Percentiles rank a stretch among this genome's conserved stretches.
Evolutionary conservation across 805 yeast genomes (phyloP).

Genomic region (Clavispora fructus): DNA sequence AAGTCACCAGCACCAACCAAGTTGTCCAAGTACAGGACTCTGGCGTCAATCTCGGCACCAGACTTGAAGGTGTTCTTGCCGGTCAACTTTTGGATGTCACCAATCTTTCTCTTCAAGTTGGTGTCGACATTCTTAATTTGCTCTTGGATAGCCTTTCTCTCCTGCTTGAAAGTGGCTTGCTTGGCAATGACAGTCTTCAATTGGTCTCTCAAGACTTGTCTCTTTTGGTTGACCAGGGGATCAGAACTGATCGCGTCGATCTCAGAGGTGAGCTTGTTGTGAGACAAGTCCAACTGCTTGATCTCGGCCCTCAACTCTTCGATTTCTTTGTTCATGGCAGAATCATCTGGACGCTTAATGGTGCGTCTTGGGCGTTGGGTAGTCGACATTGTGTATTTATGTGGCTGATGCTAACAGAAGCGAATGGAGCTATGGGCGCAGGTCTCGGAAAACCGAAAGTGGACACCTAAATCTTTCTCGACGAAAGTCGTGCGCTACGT

Average conservation of each 20-base stretch:
- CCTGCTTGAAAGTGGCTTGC: conserved; percentile 45
- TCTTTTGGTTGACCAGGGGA: conserved; percentile 25
- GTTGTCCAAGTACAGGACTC: conserved; percentile 62
- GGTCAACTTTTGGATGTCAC: conserved; percentile 67
- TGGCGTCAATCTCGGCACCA: conserved; percentile 63
- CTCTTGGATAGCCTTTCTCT: conserved; percentile 51
- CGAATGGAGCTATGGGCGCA: not conserved
- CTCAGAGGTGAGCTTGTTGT: conserved; percentile 49
- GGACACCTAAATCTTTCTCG: conserved; percentile 4
- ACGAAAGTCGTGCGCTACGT: conserved; percentile 4
- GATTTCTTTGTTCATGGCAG: conserved; percentile 55
- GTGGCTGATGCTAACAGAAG: not conserved
- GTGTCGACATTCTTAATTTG: conserved; percentile 70
- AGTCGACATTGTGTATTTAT: conserved; percentile 8
- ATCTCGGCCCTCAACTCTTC: conserved; percentile 54
- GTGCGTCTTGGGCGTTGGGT: conserved; percentile 39
- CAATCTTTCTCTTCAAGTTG: conserved; percentile 65
- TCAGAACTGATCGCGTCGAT: conserved; percentile 40
- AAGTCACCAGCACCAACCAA: conserved; percentile 73
- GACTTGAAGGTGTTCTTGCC: conserved; percentile 66
- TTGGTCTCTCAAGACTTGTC: conserved; percentile 28
- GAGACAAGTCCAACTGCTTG: conserved; percentile 53
- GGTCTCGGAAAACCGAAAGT: conserved; percentile 1
- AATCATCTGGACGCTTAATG: conserved; percentile 72
- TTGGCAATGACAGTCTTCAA: conserved; percentile 40